Evolutionary conservation across 2,329 filamentous ascomycete species (phyloP).

Genomic region (Paraconiothyrium sp.): DNA sequence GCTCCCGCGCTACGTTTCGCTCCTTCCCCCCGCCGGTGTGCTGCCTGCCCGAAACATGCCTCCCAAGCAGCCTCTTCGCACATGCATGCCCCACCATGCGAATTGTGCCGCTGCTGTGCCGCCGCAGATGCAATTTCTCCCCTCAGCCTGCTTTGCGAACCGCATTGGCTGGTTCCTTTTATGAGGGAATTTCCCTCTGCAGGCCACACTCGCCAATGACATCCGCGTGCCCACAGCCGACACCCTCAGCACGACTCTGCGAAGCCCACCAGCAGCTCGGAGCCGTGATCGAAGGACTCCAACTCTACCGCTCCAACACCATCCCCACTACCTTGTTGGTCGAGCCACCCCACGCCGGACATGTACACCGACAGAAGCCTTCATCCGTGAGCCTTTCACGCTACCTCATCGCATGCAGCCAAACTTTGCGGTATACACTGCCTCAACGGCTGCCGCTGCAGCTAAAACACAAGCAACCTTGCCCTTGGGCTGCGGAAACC

Average conservation of each 20-base stretch:
- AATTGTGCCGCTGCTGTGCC: constrained; percentile 14
- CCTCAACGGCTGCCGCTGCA: constrained; percentile 14
- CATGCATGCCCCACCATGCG: constrained; percentile 5
- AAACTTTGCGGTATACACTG: neutral
- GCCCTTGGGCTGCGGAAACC: constrained; percentile 9
- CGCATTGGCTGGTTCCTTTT: constrained; percentile 21
- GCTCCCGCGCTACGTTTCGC: neutral
- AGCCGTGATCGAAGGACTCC: constrained; percentile 16
- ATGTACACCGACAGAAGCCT: neutral
- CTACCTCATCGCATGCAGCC: neutral
- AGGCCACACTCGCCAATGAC: constrained; percentile 16
- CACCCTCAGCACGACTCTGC: constrained; percentile 12
- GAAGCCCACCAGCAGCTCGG: constrained; percentile 13
- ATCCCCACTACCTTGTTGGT: constrained; percentile 13
- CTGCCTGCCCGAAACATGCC: constrained; percentile 1
- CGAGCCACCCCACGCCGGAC: neutral
- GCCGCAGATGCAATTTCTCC: constrained; percentile 3
- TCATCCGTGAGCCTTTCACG: neutral
- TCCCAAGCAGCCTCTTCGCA: neutral
- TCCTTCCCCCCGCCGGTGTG: neutral
- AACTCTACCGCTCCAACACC: constrained; percentile 16
- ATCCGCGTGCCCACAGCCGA: constrained; percentile 2
- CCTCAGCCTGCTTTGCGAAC: constrained; percentile 2
- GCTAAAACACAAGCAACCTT: constrained; percentile 18
- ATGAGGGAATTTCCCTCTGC: constrained; percentile 20